Evolutionary conservation across 2,329 filamentous ascomycete genomes (phyloP).

Genomic region (Dactylellina drechsleri): DNA sequence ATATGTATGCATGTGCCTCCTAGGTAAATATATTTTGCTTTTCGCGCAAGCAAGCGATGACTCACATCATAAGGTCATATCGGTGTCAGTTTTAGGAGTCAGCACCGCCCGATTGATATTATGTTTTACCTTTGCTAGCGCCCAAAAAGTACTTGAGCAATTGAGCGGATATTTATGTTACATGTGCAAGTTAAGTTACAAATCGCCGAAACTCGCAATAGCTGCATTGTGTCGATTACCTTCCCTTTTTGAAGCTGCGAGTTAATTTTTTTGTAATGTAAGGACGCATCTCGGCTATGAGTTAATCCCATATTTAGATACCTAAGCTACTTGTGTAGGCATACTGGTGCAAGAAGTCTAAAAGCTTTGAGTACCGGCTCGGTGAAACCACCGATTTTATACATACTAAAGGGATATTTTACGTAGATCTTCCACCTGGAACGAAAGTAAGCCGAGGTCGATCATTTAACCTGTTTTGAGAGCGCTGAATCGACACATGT

Average conservation of each 20-base stretch:
- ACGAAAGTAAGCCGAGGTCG: no score
- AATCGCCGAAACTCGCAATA: neutral
- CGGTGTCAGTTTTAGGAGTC: neutral
- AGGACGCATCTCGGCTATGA: neutral
- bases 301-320: no score
- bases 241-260: conserved; percentile 17
- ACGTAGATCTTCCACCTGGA: conserved; percentile 3
- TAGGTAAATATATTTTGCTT: no score
- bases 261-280: neutral
- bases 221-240: conserved; percentile 38
- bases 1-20: no score
- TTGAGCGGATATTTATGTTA: conserved; percentile 25
- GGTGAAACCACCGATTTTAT: conserved; percentile 1
- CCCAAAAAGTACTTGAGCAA: neutral
- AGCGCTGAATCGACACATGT: neutral
- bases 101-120: neutral
- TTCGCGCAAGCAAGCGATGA: neutral
- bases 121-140: conserved; percentile 16
- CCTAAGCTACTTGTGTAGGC: no score
- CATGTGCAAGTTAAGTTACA: conserved; percentile 3
- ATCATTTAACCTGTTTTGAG: conserved; percentile 10
- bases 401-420: neutral
- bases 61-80: conserved; percentile 22
- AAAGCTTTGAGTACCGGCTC: neutral
- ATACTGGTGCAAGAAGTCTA: no score